phyloP scores from a whole-genome alignment of 2,329 filamentous ascomycete species.

The Penicillium polonicum region DNA sequence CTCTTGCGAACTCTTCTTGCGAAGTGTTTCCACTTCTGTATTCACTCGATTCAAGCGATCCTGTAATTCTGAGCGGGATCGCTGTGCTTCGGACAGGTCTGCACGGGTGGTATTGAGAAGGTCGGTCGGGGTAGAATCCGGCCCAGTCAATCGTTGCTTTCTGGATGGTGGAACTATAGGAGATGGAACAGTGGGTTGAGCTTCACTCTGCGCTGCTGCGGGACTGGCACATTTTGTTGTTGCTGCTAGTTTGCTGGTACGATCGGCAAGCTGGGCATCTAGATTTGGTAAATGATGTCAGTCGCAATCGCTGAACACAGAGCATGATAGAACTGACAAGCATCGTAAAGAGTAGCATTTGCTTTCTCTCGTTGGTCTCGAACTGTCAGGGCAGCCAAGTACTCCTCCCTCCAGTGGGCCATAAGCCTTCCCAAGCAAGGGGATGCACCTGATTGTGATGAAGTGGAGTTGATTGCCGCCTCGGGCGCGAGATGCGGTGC shows the following conservation, averaged over 20 bases:
- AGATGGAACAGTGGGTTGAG: conserved; percentile 27
- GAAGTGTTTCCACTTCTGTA: conserved; percentile 64
- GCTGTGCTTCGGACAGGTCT: conserved; percentile 74
- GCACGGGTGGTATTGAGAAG: conserved; percentile 48
- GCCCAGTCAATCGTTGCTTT: conserved; percentile 23
- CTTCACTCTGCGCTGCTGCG: conserved; percentile 23
- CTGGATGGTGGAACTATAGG: conserved; percentile 31
- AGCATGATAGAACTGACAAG: conserved; percentile 56
- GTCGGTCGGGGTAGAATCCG: conserved; percentile 33
- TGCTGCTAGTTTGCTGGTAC: conserved; percentile 56
- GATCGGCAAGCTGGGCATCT: conserved; percentile 68
- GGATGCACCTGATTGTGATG: conserved; percentile 15
- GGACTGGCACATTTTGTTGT: conserved; percentile 24
- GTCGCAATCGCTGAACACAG: conserved; percentile 15
- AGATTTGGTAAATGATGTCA: conserved; percentile 21
- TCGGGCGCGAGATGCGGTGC: conserved; percentile 15
- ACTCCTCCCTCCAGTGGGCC: conserved; percentile 78
- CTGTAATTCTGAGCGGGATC: conserved; percentile 68
- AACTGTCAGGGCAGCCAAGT: conserved; percentile 70
- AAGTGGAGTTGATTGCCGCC: conserved; percentile 20
- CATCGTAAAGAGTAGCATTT: conserved; percentile 68
- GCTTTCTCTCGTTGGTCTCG: conserved; percentile 67
- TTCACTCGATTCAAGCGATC: conserved; percentile 61
- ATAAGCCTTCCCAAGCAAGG: conserved; percentile 38
- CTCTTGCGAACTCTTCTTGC: conserved; percentile 60